Percentiles rank a stretch among this genome's conserved stretches.
Conservation (phyloP, 257 asterid genomes). For the Thymus mandschuricus region DNA sequence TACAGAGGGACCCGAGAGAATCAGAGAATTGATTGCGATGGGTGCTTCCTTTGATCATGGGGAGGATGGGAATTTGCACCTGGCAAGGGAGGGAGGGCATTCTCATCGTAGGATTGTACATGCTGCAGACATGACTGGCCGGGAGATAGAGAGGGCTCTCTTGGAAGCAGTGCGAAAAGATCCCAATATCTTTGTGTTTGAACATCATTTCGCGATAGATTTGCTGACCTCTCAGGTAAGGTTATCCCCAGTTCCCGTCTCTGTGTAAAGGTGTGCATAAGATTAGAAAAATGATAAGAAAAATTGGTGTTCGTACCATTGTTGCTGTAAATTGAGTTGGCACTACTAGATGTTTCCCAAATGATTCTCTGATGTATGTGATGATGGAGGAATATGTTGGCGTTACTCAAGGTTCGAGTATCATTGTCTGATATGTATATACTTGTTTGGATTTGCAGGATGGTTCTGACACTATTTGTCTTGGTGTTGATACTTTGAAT, state of each 20-base stretch:
- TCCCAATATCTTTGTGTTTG: constrained; percentile 80
- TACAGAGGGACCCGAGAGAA: constrained; percentile 98
- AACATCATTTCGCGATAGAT: constrained; percentile 94
- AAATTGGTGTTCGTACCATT: not conserved
- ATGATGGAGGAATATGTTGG: not conserved
- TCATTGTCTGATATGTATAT: constrained; percentile 28
- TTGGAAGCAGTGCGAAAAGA: constrained; percentile 84
- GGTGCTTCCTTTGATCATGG: constrained; percentile 99
- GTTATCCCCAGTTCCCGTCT: not conserved
- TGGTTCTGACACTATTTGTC: constrained; percentile 75
- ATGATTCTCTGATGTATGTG: not conserved
- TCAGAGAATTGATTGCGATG: constrained; percentile 94
- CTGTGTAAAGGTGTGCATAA: not conserved
- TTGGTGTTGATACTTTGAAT: constrained; percentile 86
- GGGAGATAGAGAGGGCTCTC: constrained; percentile 94
- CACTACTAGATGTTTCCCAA: not conserved
- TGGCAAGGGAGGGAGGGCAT: constrained; percentile 99
- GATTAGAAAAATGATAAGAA: too few species aligned
- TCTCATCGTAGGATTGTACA: constrained; percentile 96
- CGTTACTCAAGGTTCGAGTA: not conserved
- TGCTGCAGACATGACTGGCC: constrained; percentile 99
- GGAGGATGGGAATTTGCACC: constrained; percentile 95
- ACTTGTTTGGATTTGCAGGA: constrained; percentile 58
- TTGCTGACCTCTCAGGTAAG: constrained; percentile 86
- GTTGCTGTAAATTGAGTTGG: constrained; percentile 10